Conservation (phyloP, 148 eudicot genomes). For the Nepenthes gracilis region DNA sequence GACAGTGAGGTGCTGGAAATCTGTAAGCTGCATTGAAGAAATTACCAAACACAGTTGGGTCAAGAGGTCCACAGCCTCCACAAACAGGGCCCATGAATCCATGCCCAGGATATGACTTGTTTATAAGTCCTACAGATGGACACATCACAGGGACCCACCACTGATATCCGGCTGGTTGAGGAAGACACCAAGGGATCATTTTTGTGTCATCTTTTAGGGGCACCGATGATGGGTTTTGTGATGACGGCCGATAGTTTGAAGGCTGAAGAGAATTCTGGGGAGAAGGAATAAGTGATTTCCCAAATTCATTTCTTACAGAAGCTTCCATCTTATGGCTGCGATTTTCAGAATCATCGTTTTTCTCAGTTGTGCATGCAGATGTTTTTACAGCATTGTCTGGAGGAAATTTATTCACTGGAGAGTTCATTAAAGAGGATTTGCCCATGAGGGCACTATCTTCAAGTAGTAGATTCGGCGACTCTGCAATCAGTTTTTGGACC, state of each 20-base stretch:
- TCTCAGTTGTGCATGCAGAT: constrained; percentile 15
- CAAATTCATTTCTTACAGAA: constrained; percentile 10
- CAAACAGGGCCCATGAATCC: constrained; percentile 21
- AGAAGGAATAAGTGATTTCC: constrained; percentile 10
- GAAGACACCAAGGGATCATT: constrained; percentile 25
- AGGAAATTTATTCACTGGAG: constrained; percentile 33
- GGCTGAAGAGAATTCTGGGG: constrained; percentile 3
- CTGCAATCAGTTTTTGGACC: constrained; percentile 88
- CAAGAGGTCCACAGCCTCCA: constrained; percentile 15
- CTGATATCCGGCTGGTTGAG: constrained; percentile 37
- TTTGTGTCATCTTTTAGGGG: constrained; percentile 9
- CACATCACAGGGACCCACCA: constrained; percentile 60
- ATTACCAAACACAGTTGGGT: constrained; percentile 5
- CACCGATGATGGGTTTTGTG: constrained; percentile 3
- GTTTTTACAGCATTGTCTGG: constrained; percentile 33
- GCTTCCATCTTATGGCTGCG: constrained; percentile 1
- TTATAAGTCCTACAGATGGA: constrained; percentile 63
- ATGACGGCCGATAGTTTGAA: constrained; percentile 12
- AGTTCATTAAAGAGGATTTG: constrained; percentile 29
- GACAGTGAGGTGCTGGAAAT: too few species aligned
- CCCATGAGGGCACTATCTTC: constrained; percentile 38
- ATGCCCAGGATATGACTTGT: constrained; percentile 46
- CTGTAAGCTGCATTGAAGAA: constrained; percentile 1
- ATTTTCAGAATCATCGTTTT: constrained; percentile 27
- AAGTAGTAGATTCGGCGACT: constrained; percentile 53